These are phyloP conservation scores for Clavariopsis aquatica DNA, from an alignment of 495 filamentous ascomycete species.

Conservation along the genomic window DNA sequence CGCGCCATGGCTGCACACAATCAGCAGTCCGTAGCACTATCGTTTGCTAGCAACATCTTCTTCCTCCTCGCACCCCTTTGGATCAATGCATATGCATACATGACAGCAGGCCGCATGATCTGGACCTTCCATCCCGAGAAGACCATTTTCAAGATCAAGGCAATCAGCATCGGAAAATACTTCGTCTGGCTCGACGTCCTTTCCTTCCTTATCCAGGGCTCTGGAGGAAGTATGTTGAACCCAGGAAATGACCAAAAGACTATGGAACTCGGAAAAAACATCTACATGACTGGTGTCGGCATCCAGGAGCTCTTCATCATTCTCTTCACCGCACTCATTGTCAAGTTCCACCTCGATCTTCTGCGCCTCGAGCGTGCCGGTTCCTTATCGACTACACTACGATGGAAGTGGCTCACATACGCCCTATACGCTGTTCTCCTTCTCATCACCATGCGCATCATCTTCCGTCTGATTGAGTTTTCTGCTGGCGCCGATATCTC, in stretches of 20 bases:
- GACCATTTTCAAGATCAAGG: constrained; percentile 53
- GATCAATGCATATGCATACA: constrained; percentile 71
- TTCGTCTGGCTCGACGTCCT: constrained; percentile 67
- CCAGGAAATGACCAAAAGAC: constrained; percentile 19
- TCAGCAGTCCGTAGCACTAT: constrained; percentile 51
- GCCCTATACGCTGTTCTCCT: constrained; percentile 53
- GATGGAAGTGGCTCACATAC: constrained; percentile 53
- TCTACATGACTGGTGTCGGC: constrained; percentile 64
- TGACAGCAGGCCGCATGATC: constrained; percentile 65
- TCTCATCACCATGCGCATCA: constrained; percentile 60
- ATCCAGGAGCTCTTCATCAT: constrained; percentile 63
- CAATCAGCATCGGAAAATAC: constrained; percentile 52
- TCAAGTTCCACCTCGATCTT: constrained; percentile 53
- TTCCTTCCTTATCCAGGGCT: constrained; percentile 63
- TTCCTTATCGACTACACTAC: not conserved
- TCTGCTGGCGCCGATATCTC: constrained; percentile 42
- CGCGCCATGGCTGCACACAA: constrained; percentile 46
- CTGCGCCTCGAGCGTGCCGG: constrained; percentile 33
- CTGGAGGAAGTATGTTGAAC: constrained; percentile 53
- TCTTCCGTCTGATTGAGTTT: constrained; percentile 62
- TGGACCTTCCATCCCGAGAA: constrained; percentile 55
- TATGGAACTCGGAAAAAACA: constrained; percentile 53
- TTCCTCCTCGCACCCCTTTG: constrained; percentile 39
- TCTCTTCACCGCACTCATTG: constrained; percentile 51
- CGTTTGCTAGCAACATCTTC: constrained; percentile 39